phyloP scores from a whole-genome alignment of 2,329 filamentous ascomycete genomes.

The Penicillium sp. region DNA sequence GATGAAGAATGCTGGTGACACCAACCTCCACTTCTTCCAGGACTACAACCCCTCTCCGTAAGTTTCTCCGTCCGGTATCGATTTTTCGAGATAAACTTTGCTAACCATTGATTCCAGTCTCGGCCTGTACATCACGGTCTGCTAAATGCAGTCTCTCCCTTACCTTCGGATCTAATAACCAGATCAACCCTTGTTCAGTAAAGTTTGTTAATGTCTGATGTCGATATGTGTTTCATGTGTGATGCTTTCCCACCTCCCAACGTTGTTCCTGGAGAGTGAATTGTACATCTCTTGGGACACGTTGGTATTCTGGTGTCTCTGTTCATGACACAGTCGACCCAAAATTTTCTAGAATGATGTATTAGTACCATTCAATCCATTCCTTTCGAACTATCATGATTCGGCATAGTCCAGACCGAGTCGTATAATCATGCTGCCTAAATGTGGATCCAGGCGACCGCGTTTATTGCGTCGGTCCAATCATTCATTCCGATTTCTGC shows the following conservation, averaged over 20 bases:
- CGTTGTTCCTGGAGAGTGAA: not conserved
- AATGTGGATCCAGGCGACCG: not conserved
- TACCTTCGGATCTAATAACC: not conserved
- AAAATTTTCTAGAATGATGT: not conserved
- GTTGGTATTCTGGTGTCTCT: not conserved
- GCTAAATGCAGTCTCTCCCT: conserved; percentile 21
- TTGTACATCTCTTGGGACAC: not conserved
- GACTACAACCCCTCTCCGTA: conserved; percentile 53
- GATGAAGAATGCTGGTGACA: conserved; percentile 48
- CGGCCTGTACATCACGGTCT: conserved; percentile 41
- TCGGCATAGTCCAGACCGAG: not conserved
- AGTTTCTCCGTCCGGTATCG: conserved; percentile 18
- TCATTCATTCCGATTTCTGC: too few relatives aligned
- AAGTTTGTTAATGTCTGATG: not conserved
- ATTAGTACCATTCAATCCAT: not conserved
- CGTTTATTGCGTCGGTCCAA: too few relatives aligned
- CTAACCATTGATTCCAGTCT: conserved; percentile 28
- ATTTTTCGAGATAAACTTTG: not conserved
- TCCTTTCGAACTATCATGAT: not conserved
- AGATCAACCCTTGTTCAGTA: not conserved
- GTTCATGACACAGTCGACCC: not conserved
- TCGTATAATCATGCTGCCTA: not conserved
- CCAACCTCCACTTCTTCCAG: conserved; percentile 57
- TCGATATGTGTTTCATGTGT: not conserved
- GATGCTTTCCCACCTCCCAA: not conserved